A percentile compares a stretch with the other conserved stretches of the same genome.
phyloP scores from a whole-genome alignment of 1,139 yeast species.

The Yamadazyma pseudoaaseri region DNA sequence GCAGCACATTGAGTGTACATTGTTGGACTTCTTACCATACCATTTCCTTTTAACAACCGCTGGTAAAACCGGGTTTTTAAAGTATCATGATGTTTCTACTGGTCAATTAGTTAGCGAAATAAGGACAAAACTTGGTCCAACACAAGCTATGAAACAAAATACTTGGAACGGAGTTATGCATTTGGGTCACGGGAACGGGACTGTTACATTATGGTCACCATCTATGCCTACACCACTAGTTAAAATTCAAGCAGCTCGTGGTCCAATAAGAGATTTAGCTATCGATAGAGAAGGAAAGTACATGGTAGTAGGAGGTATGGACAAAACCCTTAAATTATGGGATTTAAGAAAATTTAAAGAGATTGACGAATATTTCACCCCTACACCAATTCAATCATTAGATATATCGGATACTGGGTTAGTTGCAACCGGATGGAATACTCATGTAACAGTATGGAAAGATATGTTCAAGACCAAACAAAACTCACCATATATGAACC shows the following conservation, averaged over 20 bases:
- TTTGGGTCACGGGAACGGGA: conserved; percentile 91
- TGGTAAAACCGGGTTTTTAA: conserved; percentile 83
- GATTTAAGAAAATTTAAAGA: conserved; percentile 84
- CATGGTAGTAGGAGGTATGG: conserved; percentile 93
- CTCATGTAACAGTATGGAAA: conserved; percentile 89
- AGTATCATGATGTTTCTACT: conserved; percentile 94
- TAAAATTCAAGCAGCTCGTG: conserved; percentile 75
- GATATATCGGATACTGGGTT: conserved; percentile 88
- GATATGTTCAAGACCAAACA: conserved; percentile 61
- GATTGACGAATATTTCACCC: conserved; percentile 70
- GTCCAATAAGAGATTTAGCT: conserved; percentile 85
- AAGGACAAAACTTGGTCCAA: conserved; percentile 87
- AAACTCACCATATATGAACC: conserved; percentile 87
- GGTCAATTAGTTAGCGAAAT: conserved; percentile 83
- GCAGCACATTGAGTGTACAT: conserved; percentile 83
- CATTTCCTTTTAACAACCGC: conserved; percentile 87
- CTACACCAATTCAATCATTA: conserved; percentile 81
- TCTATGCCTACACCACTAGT: conserved; percentile 83
- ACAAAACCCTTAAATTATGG: conserved; percentile 85
- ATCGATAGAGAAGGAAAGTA: conserved; percentile 90
- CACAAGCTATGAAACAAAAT: conserved; percentile 83
- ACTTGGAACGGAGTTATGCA: conserved; percentile 96
- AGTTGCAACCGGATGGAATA: conserved; percentile 89
- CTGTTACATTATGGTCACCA: conserved; percentile 93
- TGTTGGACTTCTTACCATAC: conserved; percentile 86